Evolutionary conservation across 257 asterid genomes (phyloP), one percentile per base, ranked within the genome.

Genomic region (Scutellaria galericulata): DNA sequence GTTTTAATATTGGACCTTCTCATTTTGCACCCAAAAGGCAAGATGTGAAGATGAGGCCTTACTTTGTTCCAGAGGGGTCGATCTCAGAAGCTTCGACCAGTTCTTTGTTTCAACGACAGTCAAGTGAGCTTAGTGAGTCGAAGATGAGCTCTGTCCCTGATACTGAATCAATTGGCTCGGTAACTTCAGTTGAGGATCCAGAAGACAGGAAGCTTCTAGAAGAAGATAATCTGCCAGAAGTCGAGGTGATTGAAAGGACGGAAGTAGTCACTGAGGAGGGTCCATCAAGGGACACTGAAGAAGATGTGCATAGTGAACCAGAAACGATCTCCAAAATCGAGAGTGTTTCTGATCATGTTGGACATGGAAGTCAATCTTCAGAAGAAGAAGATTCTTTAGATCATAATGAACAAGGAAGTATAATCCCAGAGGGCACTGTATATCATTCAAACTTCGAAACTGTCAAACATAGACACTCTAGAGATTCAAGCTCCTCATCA

Each of bases 81-180:
- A 70, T 73, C 79, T 78, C 85, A 1, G 92, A 86, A 76, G 89
- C 83, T 71, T 81, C 92, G 35, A 79, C 87, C 89, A 87, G 80
- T 78, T 77, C 90, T 44, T 57, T 74, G 12, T 83, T 90, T 76
- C 90, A 80, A 71, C 69, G 92, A 59, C 96, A 90, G 66, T 83
- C 80, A 9, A 93, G 96, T 76, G 97, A 80, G 63, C 86, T 90
- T 68, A 90, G 93, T 76, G 97, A 93, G 42, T 93, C 98, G 27
- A 90, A 89, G 78, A 88, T 74, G 58, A 87, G 91, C 81, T 90
- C 95, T 68, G 76, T 81, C 81, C 96, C 85, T 67, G 96, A 89
- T 72, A 82, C 93, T 7, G 97, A 87, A 35, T 90, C 98, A 18
- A 54, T 81, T 35, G 18, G 67, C 15, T 61, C 67, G 14, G 51